Evolutionary conservation across 1,284 basidiomycete species (phyloP).

Genomic region (Melampsora americana): DNA sequence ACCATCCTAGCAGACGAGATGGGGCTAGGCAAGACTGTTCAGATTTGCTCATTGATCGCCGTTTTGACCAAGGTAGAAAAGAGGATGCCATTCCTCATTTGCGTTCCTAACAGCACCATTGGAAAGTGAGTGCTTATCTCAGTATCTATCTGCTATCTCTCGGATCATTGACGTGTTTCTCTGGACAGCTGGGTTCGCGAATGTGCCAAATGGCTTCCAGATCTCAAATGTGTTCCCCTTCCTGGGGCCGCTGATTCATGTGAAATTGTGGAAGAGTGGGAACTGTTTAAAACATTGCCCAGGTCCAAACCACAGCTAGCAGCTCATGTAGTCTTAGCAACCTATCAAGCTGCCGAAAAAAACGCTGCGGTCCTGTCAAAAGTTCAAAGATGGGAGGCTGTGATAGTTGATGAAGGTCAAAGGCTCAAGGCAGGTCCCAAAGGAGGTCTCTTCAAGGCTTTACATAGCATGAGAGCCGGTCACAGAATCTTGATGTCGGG

Average conservation of each 20-base stretch:
- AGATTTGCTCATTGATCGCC: constrained; percentile 81
- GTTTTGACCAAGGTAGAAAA: constrained; percentile 64
- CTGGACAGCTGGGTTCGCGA: constrained; percentile 62
- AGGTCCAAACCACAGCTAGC: constrained; percentile 50
- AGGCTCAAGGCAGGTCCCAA: constrained; percentile 60
- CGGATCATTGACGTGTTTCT: constrained; percentile 54
- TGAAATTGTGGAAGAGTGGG: constrained; percentile 75
- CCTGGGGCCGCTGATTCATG: constrained; percentile 64
- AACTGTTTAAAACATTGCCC: constrained; percentile 65
- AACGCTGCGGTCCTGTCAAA: constrained; percentile 72
- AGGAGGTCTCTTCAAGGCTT: constrained; percentile 74
- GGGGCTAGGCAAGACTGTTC: constrained; percentile 81
- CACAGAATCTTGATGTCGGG: constrained; percentile 91
- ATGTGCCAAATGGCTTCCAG: constrained; percentile 80
- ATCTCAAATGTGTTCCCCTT: constrained; percentile 71
- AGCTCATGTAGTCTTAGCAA: constrained; percentile 73
- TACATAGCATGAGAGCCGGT: constrained; percentile 72
- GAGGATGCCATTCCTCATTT: constrained; percentile 75
- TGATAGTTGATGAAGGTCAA: constrained; percentile 91
- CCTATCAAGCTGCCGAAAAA: constrained; percentile 64
- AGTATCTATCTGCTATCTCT: not conserved
- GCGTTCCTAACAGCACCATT: constrained; percentile 91
- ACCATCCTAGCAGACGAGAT: constrained; percentile 91
- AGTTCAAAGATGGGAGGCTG: constrained; percentile 82
- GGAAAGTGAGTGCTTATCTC: constrained; percentile 65